Percentiles rank a stretch among this genome's conserved stretches.
Conservation (phyloP, 106 monocot genomes). For the Cymbidium sinense region DNA sequence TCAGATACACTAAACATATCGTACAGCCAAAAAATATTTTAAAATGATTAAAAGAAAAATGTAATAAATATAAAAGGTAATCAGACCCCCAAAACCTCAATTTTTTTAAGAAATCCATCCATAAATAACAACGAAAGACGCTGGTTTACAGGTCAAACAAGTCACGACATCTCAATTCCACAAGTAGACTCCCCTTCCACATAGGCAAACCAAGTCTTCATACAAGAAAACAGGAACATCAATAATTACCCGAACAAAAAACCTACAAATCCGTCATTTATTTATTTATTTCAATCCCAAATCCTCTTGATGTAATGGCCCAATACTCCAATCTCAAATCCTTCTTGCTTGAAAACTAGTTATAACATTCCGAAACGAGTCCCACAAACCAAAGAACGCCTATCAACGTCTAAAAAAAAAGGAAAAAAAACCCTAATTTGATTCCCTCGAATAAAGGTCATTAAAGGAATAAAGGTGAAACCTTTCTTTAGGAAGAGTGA, state of each 20-base stretch:
- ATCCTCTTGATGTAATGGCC: too few relatives aligned
- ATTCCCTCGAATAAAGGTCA: background rate
- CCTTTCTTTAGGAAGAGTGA: slow-evolving; percentile 2
- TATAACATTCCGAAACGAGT: background rate
- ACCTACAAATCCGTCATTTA: background rate
- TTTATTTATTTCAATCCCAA: too few relatives aligned
- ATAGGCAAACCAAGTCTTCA: background rate
- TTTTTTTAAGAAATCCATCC: background rate
- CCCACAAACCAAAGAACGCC: background rate
- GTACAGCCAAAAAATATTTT: too few relatives aligned
- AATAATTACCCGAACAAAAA: background rate
- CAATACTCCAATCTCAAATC: background rate
- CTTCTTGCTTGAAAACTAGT: background rate
- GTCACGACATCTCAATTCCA: background rate
- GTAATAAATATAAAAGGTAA: too few relatives aligned
- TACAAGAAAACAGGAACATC: background rate
- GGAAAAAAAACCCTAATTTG: background rate
- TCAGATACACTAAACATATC: background rate
- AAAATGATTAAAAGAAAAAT: too few relatives aligned
- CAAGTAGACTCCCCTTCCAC: background rate
- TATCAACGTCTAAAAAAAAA: background rate
- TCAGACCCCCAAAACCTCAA: background rate
- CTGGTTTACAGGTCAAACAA: background rate
- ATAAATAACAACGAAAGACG: background rate
- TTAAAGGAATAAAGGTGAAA: background rate